Evolutionary conservation across 75 land plant species (phyloP).

Genomic region (Isoetes taiwanensis): DNA sequence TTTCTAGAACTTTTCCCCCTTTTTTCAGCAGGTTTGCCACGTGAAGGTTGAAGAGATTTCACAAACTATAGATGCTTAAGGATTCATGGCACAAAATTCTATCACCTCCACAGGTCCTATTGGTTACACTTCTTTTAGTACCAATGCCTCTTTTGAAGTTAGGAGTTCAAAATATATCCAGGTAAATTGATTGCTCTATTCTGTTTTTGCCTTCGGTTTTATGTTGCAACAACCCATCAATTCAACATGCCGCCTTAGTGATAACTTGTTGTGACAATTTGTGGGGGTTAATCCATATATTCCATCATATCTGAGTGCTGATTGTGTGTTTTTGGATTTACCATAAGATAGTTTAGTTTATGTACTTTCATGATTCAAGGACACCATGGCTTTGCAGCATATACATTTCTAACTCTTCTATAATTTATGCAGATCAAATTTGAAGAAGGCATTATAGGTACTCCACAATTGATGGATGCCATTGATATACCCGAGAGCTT

Average conservation of each 20-base stretch:
- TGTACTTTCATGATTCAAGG: no score
- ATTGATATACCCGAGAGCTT: slow-evolving; percentile 63
- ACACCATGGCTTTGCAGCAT: no score
- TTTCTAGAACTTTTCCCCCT: slow-evolving; percentile 70
- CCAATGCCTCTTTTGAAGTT: slow-evolving; percentile 79
- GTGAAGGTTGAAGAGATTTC: slow-evolving; percentile 83
- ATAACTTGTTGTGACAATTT: no score
- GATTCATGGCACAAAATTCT: slow-evolving; percentile 69
- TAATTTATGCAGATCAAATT: slow-evolving; percentile 61
- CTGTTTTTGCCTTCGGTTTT: no score
- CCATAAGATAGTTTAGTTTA: no score
- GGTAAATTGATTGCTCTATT: slow-evolving; percentile 37
- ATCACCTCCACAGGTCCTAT: slow-evolving; percentile 70
- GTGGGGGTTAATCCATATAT: no score
- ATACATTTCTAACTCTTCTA: background rate
- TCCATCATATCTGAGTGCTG: no score
- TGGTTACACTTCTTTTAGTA: slow-evolving; percentile 61
- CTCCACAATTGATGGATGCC: slow-evolving; percentile 81
- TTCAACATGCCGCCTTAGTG: no score
- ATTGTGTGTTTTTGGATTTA: no score
- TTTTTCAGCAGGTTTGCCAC: slow-evolving; percentile 54
- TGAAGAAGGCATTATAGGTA: slow-evolving; percentile 61
- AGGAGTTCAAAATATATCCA: slow-evolving; percentile 86
- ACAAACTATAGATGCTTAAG: slow-evolving; percentile 61
- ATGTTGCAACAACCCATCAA: no score